Evolutionary conservation across 2,329 filamentous ascomycete species (phyloP).

Genomic region (Cordyceps javanica): DNA sequence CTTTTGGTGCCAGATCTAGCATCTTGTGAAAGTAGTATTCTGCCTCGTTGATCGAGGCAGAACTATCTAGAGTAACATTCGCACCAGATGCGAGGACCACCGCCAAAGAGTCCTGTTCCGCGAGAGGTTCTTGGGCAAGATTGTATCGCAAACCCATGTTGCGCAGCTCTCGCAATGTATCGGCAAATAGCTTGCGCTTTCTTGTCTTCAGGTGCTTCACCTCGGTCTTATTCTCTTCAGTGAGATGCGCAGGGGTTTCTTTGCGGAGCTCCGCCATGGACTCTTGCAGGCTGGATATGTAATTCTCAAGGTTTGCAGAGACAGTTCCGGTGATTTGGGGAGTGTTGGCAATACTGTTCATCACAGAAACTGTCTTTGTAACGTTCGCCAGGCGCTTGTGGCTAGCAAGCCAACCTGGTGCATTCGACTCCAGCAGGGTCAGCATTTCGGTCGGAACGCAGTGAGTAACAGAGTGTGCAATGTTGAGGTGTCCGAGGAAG

Average conservation of each 20-base stretch:
- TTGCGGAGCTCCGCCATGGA: slow-evolving; percentile 71
- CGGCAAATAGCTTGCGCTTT: slow-evolving; percentile 85
- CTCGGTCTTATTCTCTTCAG: slow-evolving; percentile 75
- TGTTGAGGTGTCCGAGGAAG: slow-evolving; percentile 18
- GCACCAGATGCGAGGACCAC: slow-evolving; percentile 58
- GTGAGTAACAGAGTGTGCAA: neutral
- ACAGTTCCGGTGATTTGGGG: slow-evolving; percentile 49
- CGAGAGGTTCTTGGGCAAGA: slow-evolving; percentile 65
- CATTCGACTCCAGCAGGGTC: slow-evolving; percentile 11
- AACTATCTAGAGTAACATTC: slow-evolving; percentile 28
- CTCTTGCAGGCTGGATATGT: slow-evolving; percentile 61
- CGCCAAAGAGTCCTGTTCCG: slow-evolving; percentile 65
- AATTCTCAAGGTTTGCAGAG: slow-evolving; percentile 55
- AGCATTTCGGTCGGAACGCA: neutral
- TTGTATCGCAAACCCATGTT: slow-evolving; percentile 89
- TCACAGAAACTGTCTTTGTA: slow-evolving; percentile 63
- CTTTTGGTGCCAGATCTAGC: slow-evolving; percentile 64
- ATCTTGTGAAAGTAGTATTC: slow-evolving; percentile 76
- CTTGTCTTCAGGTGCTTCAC: slow-evolving; percentile 86
- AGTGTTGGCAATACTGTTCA: slow-evolving; percentile 57
- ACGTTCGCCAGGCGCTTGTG: slow-evolving; percentile 67
- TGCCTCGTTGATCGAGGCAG: slow-evolving; percentile 29
- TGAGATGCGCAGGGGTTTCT: slow-evolving; percentile 74
- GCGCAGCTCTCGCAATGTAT: slow-evolving; percentile 74
- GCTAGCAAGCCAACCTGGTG: slow-evolving; percentile 35